phyloP scores from a whole-genome alignment of 257 asterid species.

The Lantana camara region DNA sequence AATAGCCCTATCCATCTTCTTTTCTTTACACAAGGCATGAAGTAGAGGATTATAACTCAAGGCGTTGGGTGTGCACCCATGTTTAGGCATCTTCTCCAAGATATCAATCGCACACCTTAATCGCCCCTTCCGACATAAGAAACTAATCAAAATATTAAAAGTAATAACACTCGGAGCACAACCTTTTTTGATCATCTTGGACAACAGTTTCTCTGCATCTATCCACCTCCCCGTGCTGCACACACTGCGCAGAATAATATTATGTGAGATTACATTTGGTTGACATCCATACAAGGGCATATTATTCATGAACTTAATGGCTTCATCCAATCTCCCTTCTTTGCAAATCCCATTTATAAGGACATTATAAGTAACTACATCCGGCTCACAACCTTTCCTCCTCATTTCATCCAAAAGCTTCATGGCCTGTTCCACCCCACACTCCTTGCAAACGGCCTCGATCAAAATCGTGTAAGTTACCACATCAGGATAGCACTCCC shows the following conservation, averaged over 20 bases:
- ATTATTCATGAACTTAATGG: slow-evolving; percentile 62
- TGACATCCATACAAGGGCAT: slow-evolving; percentile 76
- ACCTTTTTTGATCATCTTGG: slow-evolving; percentile 77
- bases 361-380: slow-evolving; percentile 85
- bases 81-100: slow-evolving; percentile 74
- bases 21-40: slow-evolving; percentile 88
- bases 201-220: slow-evolving; percentile 81
- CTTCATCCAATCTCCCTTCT: slow-evolving; percentile 82
- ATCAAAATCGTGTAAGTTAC: slow-evolving; percentile 80
- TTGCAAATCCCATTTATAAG: slow-evolving; percentile 81
- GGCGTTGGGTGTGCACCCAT: slow-evolving; percentile 80
- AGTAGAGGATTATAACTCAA: slow-evolving; percentile 86
- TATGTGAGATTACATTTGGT: slow-evolving; percentile 80
- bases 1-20: slow-evolving; percentile 84
- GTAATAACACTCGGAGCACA: slow-evolving; percentile 88
- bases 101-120: slow-evolving; percentile 76
- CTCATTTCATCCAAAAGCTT: slow-evolving; percentile 85
- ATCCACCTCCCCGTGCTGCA: slow-evolving; percentile 86
- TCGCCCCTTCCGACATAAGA: slow-evolving; percentile 70
- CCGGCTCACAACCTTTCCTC: slow-evolving; percentile 72
- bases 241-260: slow-evolving; percentile 79
- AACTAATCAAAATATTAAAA: slow-evolving; percentile 79
- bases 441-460: slow-evolving; percentile 73
- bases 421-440: slow-evolving; percentile 77
- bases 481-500: slow-evolving; percentile 79